Percentiles rank a stretch among this genome's conserved stretches.
phyloP scores from a whole-genome alignment of 495 filamentous ascomycete genomes.

The Aspergillus conjunctus region DNA sequence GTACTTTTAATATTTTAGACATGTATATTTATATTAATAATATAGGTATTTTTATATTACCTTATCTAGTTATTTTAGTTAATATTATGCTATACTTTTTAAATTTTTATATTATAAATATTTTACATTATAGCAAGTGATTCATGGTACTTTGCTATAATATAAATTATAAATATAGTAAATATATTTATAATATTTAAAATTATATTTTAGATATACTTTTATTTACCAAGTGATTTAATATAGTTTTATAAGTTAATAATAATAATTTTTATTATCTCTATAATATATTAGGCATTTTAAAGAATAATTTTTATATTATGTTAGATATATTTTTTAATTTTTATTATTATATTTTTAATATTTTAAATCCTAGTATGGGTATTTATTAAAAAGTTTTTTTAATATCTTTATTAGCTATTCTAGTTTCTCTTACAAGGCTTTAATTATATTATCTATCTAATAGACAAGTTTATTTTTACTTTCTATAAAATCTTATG shows the following conservation, averaged over 20 bases:
- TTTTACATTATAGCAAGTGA: no score
- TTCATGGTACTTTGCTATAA: no score
- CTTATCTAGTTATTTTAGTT: no score
- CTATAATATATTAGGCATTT: neutral
- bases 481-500: no score
- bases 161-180: no score
- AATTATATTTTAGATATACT: neutral
- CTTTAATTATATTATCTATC: neutral
- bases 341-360: neutral
- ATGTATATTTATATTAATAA: neutral
- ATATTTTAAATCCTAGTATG: neutral
- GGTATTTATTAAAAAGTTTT: neutral
- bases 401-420: neutral
- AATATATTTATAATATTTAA: neutral
- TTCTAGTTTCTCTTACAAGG: neutral
- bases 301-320: neutral
- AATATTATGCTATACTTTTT: no score
- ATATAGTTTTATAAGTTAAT: no score
- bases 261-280: neutral
- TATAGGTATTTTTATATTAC: neutral
- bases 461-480: no score
- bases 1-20: neutral
- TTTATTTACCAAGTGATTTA: neutral
- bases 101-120: no score
- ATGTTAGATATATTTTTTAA: neutral